Base-by-base conservation (phyloP, 1,284 basidiomycete genomes). In the Moesziomyces globuligerus region DNA sequence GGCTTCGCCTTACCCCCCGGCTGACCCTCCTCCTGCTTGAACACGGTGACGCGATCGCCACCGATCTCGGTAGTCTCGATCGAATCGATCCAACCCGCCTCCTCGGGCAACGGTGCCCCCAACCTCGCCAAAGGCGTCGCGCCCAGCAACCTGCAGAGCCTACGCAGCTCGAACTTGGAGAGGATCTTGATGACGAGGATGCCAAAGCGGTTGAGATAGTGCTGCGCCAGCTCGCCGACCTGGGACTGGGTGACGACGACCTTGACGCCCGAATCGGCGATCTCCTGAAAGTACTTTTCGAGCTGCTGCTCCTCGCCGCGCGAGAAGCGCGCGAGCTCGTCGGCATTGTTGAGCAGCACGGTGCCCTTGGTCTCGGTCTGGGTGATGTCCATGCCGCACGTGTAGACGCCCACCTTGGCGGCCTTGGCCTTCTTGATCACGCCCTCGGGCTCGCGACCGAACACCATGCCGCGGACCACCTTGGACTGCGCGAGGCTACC, bases 351-450 rank as follows among this genome's bases (percentile, higher is more conserved):
- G 77, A 99, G 87, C 44, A 99, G 87, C 2, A 98, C 96, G 3
- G 96, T 99, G 45, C 96, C 96, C 84, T 99, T 99, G 21, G 96
- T 99, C 85, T 99, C 96, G 21, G 96, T 98, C 84, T 98, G 96
- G 15, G 93, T 88, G 59, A 93, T 89, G 83, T 98, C 95, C 61
- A 98, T 87, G 2, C 91, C 91, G 69, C 89, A 93, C 0, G 94
- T 98, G 85, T 91, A 98, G 55, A 98, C 91, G 7, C 91, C 94
- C 7, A 82, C 80, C 58, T 82, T 82, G 51, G 74, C 78, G 1
- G 58, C 64, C 18, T 48, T 86, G 9, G 88, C 90, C 75, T 92
- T 91, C 85, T 94, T 94, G 74, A 96, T 83, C 20, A 81, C 85
- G 39, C 76, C 92, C 84, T 98, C 95, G 1, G 96, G 92, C 84